phyloP scores from a whole-genome alignment of 208 protist species.

The Naegleria lovaniensis region DNA sequence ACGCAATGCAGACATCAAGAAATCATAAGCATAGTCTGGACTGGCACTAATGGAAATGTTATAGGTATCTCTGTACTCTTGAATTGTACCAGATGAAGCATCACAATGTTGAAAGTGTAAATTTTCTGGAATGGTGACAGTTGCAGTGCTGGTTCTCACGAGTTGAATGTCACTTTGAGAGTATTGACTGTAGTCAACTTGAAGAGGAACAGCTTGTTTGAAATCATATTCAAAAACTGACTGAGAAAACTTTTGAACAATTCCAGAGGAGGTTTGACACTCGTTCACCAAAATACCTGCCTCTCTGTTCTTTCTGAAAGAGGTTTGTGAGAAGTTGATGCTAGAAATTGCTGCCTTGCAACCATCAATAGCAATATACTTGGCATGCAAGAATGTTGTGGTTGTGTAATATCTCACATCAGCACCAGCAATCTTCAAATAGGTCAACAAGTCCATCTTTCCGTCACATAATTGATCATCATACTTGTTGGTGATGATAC shows the following conservation, averaged over 20 bases:
- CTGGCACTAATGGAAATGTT: conserved; percentile 35
- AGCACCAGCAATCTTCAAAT: conserved; percentile 38
- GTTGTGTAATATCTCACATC: conserved; percentile 46
- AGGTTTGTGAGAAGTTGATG: conserved; percentile 46
- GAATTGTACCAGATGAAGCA: not conserved
- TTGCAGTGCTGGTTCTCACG: conserved; percentile 31
- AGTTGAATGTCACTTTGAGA: conserved; percentile 35
- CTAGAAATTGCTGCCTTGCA: conserved; percentile 39
- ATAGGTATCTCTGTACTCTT: not conserved
- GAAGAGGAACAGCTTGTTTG: not conserved
- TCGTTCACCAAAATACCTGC: conserved; percentile 36
- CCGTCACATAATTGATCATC: conserved; percentile 20
- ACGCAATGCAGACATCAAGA: conserved; percentile 27
- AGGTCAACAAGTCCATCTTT: conserved; percentile 44
- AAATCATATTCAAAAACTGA: conserved; percentile 26
- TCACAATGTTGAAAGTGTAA: conserved; percentile 38
- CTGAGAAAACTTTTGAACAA: not conserved
- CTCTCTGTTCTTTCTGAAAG: conserved; percentile 47
- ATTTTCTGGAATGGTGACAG: conserved; percentile 34
- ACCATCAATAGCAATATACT: conserved; percentile 42
- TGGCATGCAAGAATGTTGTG: conserved; percentile 41
- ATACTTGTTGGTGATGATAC: conserved; percentile 43
- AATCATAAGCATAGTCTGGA: conserved; percentile 37
- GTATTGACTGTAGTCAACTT: conserved; percentile 11
- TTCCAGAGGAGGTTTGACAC: not conserved